Evolutionary conservation across 31 red algal species (phyloP), one percentile per base, ranked within the genome.

Genomic region (Odonthalia washingtoniensis): DNA sequence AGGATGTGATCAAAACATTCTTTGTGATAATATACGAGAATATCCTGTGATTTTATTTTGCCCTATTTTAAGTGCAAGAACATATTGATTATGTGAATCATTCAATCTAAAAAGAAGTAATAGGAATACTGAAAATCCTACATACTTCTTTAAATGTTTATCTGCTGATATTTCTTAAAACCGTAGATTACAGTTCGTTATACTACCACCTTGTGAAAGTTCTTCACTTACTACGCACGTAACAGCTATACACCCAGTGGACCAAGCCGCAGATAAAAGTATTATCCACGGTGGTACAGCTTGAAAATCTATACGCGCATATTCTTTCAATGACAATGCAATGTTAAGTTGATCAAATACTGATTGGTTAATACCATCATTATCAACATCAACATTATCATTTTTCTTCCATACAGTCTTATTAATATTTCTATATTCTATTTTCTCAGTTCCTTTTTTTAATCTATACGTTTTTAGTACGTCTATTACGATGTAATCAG

Each of bases 71-170:
- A 75, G 26, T 60, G 68, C 67, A 33, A 32, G 49, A 18, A 52
- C 72, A 28, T 77, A 87, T 43, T 72, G 35, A 45, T 57, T 40
- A 41, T 87, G 74, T 35, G 53, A 45, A 32, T 87, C 84, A 24
- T 75, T 73, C 0, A 75, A 37, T 40, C 84, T 69, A 63, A 87
- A 87, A 36, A 40, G 70, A 18, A 87, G 36, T 9, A 87, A 36
- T 30, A 87, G 18, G 43, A 87, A 87, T 42, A 87, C 42, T 24
- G 84, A 69, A 87, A 87, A 87, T 65, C 72, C 84, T 37, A 87
- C 37, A 36, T 87, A 87, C 57, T 77, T 72, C 34, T 66, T 60
- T 31, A 87, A 38, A 0, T 41, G 26, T 49, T 57, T 44, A 41
- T 77, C 72, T 43, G 77, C 34, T 5, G 72, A 53, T 40, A 87